Base-by-base conservation (phyloP, 768 basidiomycete genomes). In the Leucocoprinus birnbaumii region DNA sequence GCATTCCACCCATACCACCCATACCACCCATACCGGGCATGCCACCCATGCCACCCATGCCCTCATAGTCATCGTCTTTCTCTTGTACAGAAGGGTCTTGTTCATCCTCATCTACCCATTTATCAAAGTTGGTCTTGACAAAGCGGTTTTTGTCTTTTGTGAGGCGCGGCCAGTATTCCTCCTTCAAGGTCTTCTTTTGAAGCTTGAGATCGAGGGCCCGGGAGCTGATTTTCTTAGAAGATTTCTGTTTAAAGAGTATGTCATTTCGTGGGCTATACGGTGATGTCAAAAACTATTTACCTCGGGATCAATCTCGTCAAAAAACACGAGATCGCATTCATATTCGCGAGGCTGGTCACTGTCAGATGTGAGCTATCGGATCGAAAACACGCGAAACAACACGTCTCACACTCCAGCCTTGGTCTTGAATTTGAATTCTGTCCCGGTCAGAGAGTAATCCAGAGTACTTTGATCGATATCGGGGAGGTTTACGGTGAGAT, bases 21-120 rank as follows among this genome's bases (percentile, higher is more conserved):
- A 59, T 59, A 13, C 55, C 59, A 10, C 51, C 60, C 53, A 51
- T 51, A 13, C 56, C 56, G 21, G 43, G 43, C 35, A 42, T 27
- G n/a, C 50, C 50, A 22, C 51, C 69, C 73, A 79, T 73, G 0
- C 76, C 76, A 62, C 74, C 75, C 75, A 83, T 82, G 1, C 74
- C 79, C 26, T 76, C 73, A 1, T 71, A 75, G 50, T 73, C 75
- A 25, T 46, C 35, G 14, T 72, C 73, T 2, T 85, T 84, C 0
- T 76, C 78, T 2, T 71, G 67, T 21, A 71, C 80, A 48, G 78
- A n/a, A n/a, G n/a, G 88, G 38, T 91, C 89, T 73, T 98, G 96
- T 68, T 98, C 95, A 66, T 98, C 96, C 74, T 98, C 95, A 65
- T 98, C 95, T 40, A 89, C 88, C 94, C 94, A 98, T 75, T 91